These are phyloP conservation scores for Cryptomeria japonica DNA, from an alignment of 75 land plant species.

Conservation along the genomic window DNA sequence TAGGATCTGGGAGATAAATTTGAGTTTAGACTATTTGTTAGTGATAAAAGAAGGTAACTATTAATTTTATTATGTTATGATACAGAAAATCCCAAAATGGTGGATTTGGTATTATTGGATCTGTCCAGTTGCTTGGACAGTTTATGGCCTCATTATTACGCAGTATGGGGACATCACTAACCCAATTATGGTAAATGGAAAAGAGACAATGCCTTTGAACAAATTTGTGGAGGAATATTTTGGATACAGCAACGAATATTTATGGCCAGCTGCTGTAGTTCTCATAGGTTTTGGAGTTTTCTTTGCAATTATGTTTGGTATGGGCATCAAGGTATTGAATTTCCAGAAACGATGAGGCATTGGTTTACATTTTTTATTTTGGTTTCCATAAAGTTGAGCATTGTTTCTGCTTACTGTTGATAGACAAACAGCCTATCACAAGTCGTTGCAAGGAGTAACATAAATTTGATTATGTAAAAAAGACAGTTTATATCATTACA, in stretches of 20 bases:
- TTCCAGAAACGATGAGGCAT: slow-evolving; percentile 35
- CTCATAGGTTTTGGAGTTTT: slow-evolving; percentile 26
- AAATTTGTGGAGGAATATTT: slow-evolving; percentile 24
- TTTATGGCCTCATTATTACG: slow-evolving; percentile 33
- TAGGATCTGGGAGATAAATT: not conserved
- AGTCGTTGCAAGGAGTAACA: too few relatives aligned
- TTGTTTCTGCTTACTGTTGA: too few relatives aligned
- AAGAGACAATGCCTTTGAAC: slow-evolving; percentile 12
- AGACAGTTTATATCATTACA: too few relatives aligned
- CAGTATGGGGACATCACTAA: slow-evolving; percentile 33
- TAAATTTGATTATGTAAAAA: too few relatives aligned
- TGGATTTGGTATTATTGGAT: too few relatives aligned
- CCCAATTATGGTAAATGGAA: slow-evolving; percentile 2
- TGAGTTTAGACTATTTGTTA: not conserved
- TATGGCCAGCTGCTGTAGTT: slow-evolving; percentile 24
- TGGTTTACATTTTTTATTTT: too few relatives aligned
- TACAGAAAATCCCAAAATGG: slow-evolving; percentile 19
- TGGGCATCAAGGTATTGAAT: slow-evolving; percentile 36
- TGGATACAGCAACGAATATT: slow-evolving; percentile 26
- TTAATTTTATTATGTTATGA: not conserved
- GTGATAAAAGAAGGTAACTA: not conserved
- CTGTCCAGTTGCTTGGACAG: slow-evolving; percentile 10
- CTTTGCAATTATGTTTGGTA: slow-evolving; percentile 39
- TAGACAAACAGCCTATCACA: too few relatives aligned
- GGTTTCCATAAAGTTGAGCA: too few relatives aligned